These are phyloP conservation scores for Amanita rubescens DNA, from an alignment of 768 basidiomycete genomes.

Conservation along the genomic window DNA sequence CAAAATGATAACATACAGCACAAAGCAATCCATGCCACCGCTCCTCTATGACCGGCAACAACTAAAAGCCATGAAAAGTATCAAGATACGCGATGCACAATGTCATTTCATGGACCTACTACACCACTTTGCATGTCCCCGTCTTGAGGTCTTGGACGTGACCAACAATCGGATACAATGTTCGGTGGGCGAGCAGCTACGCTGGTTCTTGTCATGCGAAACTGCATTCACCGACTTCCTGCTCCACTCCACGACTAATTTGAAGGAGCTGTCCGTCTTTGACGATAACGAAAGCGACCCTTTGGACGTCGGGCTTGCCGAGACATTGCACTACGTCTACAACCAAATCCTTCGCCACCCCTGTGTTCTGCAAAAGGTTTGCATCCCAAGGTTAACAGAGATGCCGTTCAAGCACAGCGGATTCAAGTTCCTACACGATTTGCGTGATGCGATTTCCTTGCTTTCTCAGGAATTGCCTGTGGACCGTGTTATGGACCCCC, in stretches of 20 bases:
- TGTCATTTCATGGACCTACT: conserved; percentile 1
- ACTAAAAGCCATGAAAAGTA: neutral
- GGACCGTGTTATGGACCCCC: neutral
- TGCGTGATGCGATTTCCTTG: neutral
- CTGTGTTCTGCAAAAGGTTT: neutral
- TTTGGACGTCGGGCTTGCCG: neutral
- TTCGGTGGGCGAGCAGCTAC: neutral
- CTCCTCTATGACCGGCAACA: neutral
- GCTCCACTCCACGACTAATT: neutral
- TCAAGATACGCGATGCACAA: neutral
- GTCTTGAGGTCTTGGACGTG: neutral
- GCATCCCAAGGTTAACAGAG: neutral
- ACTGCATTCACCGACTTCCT: neutral
- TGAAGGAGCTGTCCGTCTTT: neutral
- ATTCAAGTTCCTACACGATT: neutral
- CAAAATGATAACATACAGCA: neutral
- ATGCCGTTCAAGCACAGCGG: neutral
- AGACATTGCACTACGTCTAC: neutral
- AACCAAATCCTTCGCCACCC: neutral
- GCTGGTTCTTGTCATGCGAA: neutral
- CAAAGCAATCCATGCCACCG: neutral
- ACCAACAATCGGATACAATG: neutral
- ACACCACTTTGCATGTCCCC: neutral
- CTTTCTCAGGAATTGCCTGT: neutral
- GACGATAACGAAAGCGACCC: neutral